phyloP scores from a whole-genome alignment of 1,284 basidiomycete species.

The Sphagnurus paluster region DNA sequence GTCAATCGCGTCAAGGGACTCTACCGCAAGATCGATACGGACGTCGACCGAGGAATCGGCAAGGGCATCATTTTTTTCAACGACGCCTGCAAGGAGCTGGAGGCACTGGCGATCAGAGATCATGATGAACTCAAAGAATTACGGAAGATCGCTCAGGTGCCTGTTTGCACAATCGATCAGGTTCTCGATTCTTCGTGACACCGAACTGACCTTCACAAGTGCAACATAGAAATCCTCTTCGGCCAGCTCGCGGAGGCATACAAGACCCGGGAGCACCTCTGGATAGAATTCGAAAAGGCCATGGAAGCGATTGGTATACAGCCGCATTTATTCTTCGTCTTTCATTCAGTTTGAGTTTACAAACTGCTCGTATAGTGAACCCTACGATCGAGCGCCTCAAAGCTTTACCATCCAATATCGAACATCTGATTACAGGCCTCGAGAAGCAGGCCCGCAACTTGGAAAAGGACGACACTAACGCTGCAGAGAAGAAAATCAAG shows the following conservation, averaged over 20 bases:
- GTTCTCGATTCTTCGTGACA: neutral
- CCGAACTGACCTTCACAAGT: too few species aligned
- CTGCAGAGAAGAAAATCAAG: slow-evolving; percentile 38
- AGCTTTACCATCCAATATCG: slow-evolving; percentile 41
- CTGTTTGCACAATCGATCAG: slow-evolving; percentile 1
- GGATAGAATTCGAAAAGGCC: slow-evolving; percentile 41
- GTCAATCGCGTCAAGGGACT: slow-evolving; percentile 47
- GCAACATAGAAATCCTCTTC: slow-evolving; percentile 33
- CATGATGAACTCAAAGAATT: slow-evolving; percentile 42
- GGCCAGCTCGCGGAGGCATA: slow-evolving; percentile 46
- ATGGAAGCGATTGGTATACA: slow-evolving; percentile 47
- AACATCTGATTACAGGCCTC: slow-evolving; percentile 40
- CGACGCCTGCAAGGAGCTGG: slow-evolving; percentile 52
- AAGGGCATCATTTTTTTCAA: slow-evolving; percentile 52
- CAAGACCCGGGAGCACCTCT: slow-evolving; percentile 43
- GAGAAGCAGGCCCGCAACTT: slow-evolving; percentile 47
- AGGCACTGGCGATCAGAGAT: slow-evolving; percentile 40
- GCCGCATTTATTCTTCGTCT: neutral
- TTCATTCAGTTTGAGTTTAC: too few species aligned
- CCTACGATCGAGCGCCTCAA: slow-evolving; percentile 36
- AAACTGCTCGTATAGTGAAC: slow-evolving; percentile 13
- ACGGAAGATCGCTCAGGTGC: slow-evolving; percentile 41
- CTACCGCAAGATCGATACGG: slow-evolving; percentile 42
- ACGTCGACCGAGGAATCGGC: slow-evolving; percentile 47
- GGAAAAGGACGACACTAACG: slow-evolving; percentile 38